Conservation (phyloP, 2,329 filamentous ascomycete species). For the Proliferodiscus dingleyae region DNA sequence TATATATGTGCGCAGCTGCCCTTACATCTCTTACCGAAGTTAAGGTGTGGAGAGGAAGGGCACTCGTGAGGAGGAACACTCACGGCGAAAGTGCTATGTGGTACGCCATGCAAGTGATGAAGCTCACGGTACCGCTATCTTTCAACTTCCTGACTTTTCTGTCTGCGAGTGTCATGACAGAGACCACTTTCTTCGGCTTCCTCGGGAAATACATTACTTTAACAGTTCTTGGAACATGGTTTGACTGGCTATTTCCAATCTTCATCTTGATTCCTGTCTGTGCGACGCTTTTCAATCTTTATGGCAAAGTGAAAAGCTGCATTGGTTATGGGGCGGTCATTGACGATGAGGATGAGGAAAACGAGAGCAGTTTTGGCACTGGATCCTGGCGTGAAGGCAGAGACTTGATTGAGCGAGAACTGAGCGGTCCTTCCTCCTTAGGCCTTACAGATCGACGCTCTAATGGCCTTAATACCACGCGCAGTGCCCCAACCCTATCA, state of each 20-base stretch:
- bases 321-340: constrained; percentile 71
- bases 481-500: constrained; percentile 21
- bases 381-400: constrained; percentile 89
- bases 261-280: constrained; percentile 81
- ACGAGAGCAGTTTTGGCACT: constrained; percentile 62
- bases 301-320: constrained; percentile 73
- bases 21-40: constrained; percentile 85
- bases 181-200: constrained; percentile 83
- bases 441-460: constrained; percentile 30
- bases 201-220: constrained; percentile 79
- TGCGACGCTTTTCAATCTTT: constrained; percentile 84
- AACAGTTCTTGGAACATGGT: constrained; percentile 75
- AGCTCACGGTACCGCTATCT: constrained; percentile 83
- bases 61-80: constrained; percentile 84
- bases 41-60: constrained; percentile 95
- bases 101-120: constrained; percentile 90
- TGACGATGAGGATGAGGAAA: constrained; percentile 67
- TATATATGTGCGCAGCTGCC: constrained; percentile 93
- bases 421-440: constrained; percentile 58
- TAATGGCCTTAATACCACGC: constrained; percentile 27
- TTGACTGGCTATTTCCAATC: constrained; percentile 83
- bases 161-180: constrained; percentile 58
- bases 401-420: constrained; percentile 82
- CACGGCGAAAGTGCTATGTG: constrained; percentile 91
- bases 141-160: constrained; percentile 97